Base-by-base conservation (phyloP, 2,329 filamentous ascomycete genomes). In the Trichoderma semiorbis region DNA sequence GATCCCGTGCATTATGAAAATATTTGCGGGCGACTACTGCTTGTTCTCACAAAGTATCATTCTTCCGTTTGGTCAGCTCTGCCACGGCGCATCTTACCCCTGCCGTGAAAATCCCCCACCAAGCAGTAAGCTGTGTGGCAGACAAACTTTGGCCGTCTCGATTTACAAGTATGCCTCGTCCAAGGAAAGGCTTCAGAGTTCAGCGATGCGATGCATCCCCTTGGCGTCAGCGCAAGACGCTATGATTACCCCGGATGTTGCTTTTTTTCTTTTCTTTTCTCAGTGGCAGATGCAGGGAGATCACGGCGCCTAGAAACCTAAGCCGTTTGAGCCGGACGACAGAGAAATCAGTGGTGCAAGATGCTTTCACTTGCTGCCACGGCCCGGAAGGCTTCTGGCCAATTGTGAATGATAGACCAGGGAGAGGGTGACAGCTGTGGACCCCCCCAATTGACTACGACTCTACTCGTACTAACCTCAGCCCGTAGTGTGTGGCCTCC, bases 371-470 rank as follows among this genome's bases (percentile, higher is more conserved):
- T 65, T 50, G 63, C 43, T 68, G 57, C 24, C 12, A 67, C 30
- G 55, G 43, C 57, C 43, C 63, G 57, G 63, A 21, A 72, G 32
- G 63, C 39, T 43, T 43, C 16, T 68, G 57, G 63, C 70, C 70
- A 72, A 72, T 72, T 28, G 65, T 61, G 34, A 60, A 63, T 43
- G 70, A 28, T 21, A 12, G 26, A 28, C 57, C 36, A 24, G 57
- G 47, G 32, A 55, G 57, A 64, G 57, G 7, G 58, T 68, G 64
- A 72, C 70, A 39, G 24, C 34, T 72, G 70, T 69, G 70, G 70
- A 30, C 63, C 43, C 21, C 21, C 53, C 28, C 57, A 66, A 28
- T 32, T 60, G 57, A 68, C 61, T 62, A 60, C 32, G 53, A 64
- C 69, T 71, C 34, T 16, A 39, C 36, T 36, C 5, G 69, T 50